Evolutionary conservation across 2,329 filamentous ascomycete genomes (phyloP).

Genomic region (Conoideocrella luteorostrata): DNA sequence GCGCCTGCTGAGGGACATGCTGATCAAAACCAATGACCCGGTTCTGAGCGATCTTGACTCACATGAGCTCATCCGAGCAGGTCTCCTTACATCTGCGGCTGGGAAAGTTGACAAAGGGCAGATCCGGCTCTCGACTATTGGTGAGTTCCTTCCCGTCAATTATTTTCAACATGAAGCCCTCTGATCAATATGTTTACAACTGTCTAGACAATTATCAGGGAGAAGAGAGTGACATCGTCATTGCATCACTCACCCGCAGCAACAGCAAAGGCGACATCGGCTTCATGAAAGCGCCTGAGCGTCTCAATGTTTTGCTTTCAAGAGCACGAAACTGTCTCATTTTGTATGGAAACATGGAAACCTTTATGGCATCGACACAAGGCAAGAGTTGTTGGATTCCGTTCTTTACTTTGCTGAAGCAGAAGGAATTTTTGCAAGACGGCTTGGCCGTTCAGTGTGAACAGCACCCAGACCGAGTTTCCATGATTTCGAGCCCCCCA

Average conservation of each 20-base stretch:
- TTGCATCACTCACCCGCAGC: conserved; percentile 61
- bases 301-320: conserved; percentile 65
- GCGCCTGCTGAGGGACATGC: conserved; percentile 43
- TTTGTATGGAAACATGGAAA: conserved; percentile 64
- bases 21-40: conserved; percentile 54
- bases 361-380: conserved; percentile 51
- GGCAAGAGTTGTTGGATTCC: conserved; percentile 42
- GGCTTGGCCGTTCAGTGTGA: conserved; percentile 57
- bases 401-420: conserved; percentile 50
- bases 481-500: conserved; percentile 38
- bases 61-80: conserved; percentile 51
- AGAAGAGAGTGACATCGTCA: conserved; percentile 68
- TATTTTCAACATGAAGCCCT: too few species aligned
- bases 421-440: conserved; percentile 46
- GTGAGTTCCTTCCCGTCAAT: too few species aligned
- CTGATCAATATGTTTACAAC: too few species aligned
- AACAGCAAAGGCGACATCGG: conserved; percentile 60
- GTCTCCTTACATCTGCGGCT: conserved; percentile 48
- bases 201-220: conserved; percentile 68
- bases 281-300: conserved; percentile 59
- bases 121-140: conserved; percentile 62
- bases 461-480: conserved; percentile 45
- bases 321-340: conserved; percentile 59
- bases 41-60: conserved; percentile 64
- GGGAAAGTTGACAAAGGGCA: conserved; percentile 43